Evolutionary conservation across 495 filamentous ascomycete genomes (phyloP).

Genomic region (Friedmanniomyces simplex): DNA sequence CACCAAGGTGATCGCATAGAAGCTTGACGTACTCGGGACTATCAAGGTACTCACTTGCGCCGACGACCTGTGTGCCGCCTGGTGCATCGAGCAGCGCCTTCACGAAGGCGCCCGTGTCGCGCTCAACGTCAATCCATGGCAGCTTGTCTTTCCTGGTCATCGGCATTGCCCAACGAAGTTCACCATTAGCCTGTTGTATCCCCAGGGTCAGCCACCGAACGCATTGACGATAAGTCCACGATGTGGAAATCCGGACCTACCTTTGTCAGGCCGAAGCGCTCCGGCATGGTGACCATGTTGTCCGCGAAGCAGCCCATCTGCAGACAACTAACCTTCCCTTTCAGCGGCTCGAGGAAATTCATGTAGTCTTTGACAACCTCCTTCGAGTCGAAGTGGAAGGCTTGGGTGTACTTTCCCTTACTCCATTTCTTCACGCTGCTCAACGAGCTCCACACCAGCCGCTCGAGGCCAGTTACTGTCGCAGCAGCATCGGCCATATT

Average conservation of each 20-base stretch:
- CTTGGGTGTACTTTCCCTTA: conserved; percentile 15
- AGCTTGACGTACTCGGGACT: background rate
- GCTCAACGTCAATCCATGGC: background rate
- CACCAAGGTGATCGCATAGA: too few relatives aligned
- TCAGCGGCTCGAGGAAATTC: background rate
- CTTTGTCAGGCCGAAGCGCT: background rate
- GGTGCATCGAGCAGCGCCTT: background rate
- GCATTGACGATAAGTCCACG: too few relatives aligned
- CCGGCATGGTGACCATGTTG: background rate
- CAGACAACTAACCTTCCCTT: conserved; percentile 1
- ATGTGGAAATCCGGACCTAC: too few relatives aligned
- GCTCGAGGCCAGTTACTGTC: conserved; percentile 10
- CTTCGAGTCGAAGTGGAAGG: conserved; percentile 17
- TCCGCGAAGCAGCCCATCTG: background rate
- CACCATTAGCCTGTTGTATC: background rate
- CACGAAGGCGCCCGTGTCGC: background rate
- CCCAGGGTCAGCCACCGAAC: background rate
- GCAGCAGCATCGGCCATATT: conserved; percentile 43
- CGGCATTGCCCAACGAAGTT: background rate
- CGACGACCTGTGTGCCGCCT: background rate
- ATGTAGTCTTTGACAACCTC: conserved; percentile 1
- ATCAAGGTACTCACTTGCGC: background rate
- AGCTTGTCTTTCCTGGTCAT: background rate
- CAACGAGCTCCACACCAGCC: conserved; percentile 23
- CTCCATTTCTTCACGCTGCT: conserved; percentile 21